Evolutionary conservation across 495 filamentous ascomycete genomes (phyloP), one percentile per base, ranked within the genome.

Genomic region (Penicillium paxilli): DNA sequence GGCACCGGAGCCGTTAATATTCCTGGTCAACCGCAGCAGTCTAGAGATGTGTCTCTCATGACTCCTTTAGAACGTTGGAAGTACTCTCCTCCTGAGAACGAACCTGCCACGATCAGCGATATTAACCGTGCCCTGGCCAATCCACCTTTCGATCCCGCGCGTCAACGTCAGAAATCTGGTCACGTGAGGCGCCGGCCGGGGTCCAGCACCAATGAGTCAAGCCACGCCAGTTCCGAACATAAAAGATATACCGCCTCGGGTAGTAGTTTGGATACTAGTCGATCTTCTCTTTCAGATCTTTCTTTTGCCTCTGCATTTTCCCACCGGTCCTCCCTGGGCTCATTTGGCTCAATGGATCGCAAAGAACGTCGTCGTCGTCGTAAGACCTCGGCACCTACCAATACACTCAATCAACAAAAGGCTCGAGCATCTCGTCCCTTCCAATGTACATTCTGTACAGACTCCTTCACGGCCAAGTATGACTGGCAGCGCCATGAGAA

Each of bases 401-500:
- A 69, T 60, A 69, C 55, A 17, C 71, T 71, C 37, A 65, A 69
- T 46, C 72, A 72, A 41, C 73, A 75, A 21, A 76, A 76, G 57
- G 65, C 66, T 35, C 67, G 68, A 44, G 62, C 67, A 19, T 57
- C 65, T 56, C 74, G 76, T 51, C 74, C 87, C 14, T 96, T 86
- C 67, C 88, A 93, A 70, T 96, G 90, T 66, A 96, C 90, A n/a
- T 96, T 96, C 76, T 96, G 90, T 65, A 90, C 88, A 9, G 89
- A 93, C 55, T 87, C 86, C 0, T 96, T 94, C 70, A 84, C 87
- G 54, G 89, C 87, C 32, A 96, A 96, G 66, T 91, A 93, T 70
- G 90, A 96, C 70, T 96, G 90, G 90, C 87, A 92, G 63, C 81
- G 90, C 33, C 90, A 96, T 70, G 90, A 96, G 66, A 96, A 93